Percentiles rank a stretch among this genome's conserved stretches.
Conservation (phyloP, 192 early-diverging fungal genomes). For the Entophlyctis helioformis region DNA sequence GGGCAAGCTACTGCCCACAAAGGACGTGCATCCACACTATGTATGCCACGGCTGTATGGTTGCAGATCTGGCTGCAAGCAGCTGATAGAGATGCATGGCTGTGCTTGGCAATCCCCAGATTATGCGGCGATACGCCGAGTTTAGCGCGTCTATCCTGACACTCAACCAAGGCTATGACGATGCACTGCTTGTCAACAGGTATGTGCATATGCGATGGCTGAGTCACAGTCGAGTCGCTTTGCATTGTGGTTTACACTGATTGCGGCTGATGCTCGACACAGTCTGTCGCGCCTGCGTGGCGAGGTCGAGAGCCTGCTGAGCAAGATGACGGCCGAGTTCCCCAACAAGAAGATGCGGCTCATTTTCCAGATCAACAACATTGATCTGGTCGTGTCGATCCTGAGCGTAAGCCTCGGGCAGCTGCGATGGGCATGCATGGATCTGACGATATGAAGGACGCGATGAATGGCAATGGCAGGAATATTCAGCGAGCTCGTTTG, state of each 20-base stretch:
- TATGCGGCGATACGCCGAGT: slow-evolving; percentile 84
- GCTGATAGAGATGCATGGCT: too few relatives aligned
- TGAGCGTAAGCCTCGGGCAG: slow-evolving; percentile 38
- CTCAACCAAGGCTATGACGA: slow-evolving; percentile 84
- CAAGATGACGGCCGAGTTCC: slow-evolving; percentile 58
- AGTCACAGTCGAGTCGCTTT: not conserved
- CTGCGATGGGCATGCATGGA: not conserved
- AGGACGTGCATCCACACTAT: slow-evolving; percentile 73
- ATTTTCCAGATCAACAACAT: slow-evolving; percentile 93
- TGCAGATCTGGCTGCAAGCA: too few relatives aligned
- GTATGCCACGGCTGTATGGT: too few relatives aligned
- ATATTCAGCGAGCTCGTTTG: slow-evolving; percentile 27
- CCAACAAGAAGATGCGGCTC: slow-evolving; percentile 52
- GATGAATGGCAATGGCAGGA: slow-evolving; percentile 17
- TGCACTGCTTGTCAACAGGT: slow-evolving; percentile 67
- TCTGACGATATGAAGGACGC: not conserved
- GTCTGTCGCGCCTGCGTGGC: slow-evolving; percentile 56
- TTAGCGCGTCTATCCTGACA: slow-evolving; percentile 75
- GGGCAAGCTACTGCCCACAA: slow-evolving; percentile 41
- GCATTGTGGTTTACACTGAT: not conserved
- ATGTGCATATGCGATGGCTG: slow-evolving; percentile 1
- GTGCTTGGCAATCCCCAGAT: slow-evolving; percentile 54
- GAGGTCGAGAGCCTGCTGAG: slow-evolving; percentile 68
- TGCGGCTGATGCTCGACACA: slow-evolving; percentile 12
- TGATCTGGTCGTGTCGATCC: slow-evolving; percentile 72